Conservation (phyloP, 2,329 filamentous ascomycete genomes). For the Apiospora sp. region DNA sequence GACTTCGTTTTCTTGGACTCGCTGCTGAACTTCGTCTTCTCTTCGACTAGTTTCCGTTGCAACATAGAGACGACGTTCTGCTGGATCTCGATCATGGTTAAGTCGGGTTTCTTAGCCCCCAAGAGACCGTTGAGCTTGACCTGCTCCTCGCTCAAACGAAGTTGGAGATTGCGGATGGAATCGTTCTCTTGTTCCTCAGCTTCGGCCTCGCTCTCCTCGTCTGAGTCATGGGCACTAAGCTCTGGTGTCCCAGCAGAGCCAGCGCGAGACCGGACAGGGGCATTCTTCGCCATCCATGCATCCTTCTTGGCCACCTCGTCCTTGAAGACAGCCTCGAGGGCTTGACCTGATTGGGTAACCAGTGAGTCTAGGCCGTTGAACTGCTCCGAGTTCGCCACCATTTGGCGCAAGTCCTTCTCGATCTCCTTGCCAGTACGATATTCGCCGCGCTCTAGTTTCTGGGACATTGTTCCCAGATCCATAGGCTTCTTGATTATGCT, state of each 20-base stretch:
- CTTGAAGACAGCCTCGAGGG: conserved; percentile 79
- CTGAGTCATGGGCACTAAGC: conserved; percentile 72
- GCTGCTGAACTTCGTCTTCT: conserved; percentile 70
- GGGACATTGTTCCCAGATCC: conserved; percentile 85
- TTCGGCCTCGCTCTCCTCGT: conserved; percentile 75
- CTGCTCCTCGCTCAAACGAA: conserved; percentile 63
- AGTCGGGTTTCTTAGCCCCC: conserved; percentile 57
- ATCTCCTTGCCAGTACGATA: conserved; percentile 88
- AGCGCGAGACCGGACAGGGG: conserved; percentile 53
- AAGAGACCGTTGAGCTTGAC: conserved; percentile 64
- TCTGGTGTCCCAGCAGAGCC: conserved; percentile 69
- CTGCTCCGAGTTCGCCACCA: conserved; percentile 88
- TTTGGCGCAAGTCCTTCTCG: conserved; percentile 80
- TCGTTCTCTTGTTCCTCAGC: conserved; percentile 53
- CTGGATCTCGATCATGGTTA: conserved; percentile 62
- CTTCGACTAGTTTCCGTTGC: conserved; percentile 76
- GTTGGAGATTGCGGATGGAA: conserved; percentile 61
- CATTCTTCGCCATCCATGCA: conserved; percentile 80
- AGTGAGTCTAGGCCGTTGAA: conserved; percentile 83
- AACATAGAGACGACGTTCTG: conserved; percentile 70
- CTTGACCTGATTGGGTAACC: conserved; percentile 75
- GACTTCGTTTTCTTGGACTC: conserved; percentile 66
- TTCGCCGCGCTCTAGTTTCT: conserved; percentile 78
- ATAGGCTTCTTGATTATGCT: conserved; percentile 96
- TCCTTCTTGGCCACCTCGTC: conserved; percentile 80